These are phyloP conservation scores for Penicillium polonicum DNA, from an alignment of 2,329 filamentous ascomycete species.

Conservation along the genomic window DNA sequence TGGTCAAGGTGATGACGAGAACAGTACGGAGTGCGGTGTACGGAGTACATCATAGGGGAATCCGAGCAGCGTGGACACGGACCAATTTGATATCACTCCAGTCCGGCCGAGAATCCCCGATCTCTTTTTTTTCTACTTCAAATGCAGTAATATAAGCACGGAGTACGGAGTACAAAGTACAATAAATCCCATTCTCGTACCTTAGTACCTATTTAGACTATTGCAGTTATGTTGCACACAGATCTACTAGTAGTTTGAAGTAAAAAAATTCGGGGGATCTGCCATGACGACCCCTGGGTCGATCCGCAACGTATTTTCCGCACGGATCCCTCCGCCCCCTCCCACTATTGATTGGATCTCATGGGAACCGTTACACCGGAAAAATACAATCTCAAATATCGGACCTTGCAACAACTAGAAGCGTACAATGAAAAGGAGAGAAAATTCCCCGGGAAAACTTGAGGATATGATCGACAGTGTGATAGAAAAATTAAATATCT, in stretches of 20 bases:
- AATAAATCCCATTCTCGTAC: neutral
- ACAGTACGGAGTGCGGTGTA: neutral
- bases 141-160: neutral
- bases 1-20: neutral
- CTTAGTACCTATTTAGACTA: neutral
- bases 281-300: conserved; percentile 23
- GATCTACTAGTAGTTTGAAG: conserved; percentile 3
- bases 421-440: neutral
- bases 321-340: conserved; percentile 23
- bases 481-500: neutral
- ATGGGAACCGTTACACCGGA: conserved; percentile 23
- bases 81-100: conserved; percentile 10
- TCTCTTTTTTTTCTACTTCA: neutral
- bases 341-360: conserved; percentile 29
- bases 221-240: conserved; percentile 5
- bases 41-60: neutral
- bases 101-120: conserved; percentile 11
- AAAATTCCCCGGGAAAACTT: neutral
- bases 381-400: conserved; percentile 27
- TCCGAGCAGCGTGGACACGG: neutral
- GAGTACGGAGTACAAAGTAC: neutral
- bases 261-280: conserved; percentile 17
- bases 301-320: conserved; percentile 21
- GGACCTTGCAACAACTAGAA: conserved; percentile 1
- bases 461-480: neutral